Evolutionary conservation across 345 rosid genomes (phyloP).

Genomic region (Garcia nutans): DNA sequence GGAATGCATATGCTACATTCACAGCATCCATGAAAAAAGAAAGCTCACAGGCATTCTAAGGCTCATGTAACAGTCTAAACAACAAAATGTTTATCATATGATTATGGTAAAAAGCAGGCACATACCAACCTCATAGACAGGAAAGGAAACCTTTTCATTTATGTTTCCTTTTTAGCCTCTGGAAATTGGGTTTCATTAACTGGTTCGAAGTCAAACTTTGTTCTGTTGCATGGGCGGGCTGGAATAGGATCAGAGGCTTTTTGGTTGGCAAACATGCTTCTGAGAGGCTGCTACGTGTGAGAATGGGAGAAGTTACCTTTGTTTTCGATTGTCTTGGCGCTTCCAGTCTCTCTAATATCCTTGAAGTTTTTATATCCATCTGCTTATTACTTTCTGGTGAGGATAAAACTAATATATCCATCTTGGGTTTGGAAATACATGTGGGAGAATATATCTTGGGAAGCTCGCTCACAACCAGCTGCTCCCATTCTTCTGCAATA

Average conservation of each 20-base stretch:
- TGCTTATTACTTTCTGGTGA: slow-evolving; percentile 46
- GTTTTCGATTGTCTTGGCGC: slow-evolving; percentile 60
- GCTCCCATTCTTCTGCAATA: slow-evolving; percentile 88
- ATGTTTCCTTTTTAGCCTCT: slow-evolving; percentile 60
- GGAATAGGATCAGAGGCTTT: slow-evolving; percentile 59
- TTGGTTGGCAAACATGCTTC: slow-evolving; percentile 37
- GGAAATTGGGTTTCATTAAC: slow-evolving; percentile 74
- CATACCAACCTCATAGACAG: background rate
- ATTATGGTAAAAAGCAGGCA: background rate
- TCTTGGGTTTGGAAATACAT: slow-evolving; percentile 39
- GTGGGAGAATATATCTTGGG: slow-evolving; percentile 46
- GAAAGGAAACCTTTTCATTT: slow-evolving; percentile 21
- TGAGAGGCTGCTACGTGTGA: slow-evolving; percentile 24
- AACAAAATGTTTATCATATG: background rate
- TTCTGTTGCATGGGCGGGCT: slow-evolving; percentile 36
- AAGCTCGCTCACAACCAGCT: slow-evolving; percentile 57
- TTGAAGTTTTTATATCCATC: slow-evolving; percentile 60
- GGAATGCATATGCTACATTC: background rate
- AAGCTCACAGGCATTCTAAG: background rate
- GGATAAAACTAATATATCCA: slow-evolving; percentile 31
- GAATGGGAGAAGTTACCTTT: slow-evolving; percentile 47
- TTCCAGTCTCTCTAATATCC: slow-evolving; percentile 84
- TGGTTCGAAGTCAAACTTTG: slow-evolving; percentile 51
- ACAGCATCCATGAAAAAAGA: background rate
- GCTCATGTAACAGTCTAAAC: background rate